Evolutionary conservation across 2,329 filamentous ascomycete genomes (phyloP).

Genomic region (Pyrenochaeta sp.): DNA sequence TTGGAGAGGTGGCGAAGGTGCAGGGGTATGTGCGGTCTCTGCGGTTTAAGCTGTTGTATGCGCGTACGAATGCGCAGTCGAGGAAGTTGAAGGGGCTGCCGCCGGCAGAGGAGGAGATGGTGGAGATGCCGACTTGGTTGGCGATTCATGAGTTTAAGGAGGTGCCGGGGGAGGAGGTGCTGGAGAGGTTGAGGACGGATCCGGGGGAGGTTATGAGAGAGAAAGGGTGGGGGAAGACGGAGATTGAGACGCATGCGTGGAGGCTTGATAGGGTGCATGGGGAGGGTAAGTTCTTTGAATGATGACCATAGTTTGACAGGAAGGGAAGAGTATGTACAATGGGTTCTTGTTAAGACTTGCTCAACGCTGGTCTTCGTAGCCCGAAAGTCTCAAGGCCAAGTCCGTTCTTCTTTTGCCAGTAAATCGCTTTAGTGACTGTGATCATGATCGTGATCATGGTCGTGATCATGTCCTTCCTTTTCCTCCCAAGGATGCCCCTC

Average conservation of each 20-base stretch:
- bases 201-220: not conserved
- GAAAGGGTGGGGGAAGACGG: not conserved
- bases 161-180: conserved; percentile 4
- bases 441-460: conserved; percentile 14
- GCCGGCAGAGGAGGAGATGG: conserved; percentile 27
- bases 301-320: too few species aligned
- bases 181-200: not conserved
- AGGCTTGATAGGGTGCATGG: conserved; percentile 6
- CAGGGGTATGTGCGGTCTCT: conserved; percentile 32
- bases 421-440: conserved; percentile 4
- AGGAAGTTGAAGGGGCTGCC: conserved; percentile 36
- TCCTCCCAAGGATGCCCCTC: conserved; percentile 17
- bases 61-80: conserved; percentile 41
- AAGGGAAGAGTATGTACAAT: too few species aligned
- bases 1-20: conserved; percentile 9
- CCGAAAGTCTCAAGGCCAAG: too few species aligned
- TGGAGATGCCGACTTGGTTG: conserved; percentile 35
- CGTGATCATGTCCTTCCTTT: conserved; percentile 3
- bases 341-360: too few species aligned
- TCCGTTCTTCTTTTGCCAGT: too few species aligned
- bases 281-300: conserved; percentile 8
- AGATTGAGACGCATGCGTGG: conserved; percentile 6
- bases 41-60: conserved; percentile 31
- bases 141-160: conserved; percentile 37
- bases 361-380: too few species aligned